Base-by-base conservation (phyloP, 2,329 filamentous ascomycete species). In the Byssoonygena ceratinophila region DNA sequence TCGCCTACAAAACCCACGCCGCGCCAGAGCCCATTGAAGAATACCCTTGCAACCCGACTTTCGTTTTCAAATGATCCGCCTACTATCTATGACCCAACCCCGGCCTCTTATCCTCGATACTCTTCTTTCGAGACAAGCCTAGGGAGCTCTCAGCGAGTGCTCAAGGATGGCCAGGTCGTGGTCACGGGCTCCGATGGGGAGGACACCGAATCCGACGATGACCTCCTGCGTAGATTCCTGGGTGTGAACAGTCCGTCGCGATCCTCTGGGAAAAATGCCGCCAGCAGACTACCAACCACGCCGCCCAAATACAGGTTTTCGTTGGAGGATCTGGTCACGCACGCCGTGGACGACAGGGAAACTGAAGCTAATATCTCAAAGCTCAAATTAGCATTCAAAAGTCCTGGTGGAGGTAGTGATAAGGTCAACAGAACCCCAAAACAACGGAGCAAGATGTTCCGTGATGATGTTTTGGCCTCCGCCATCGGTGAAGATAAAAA, bases 181-280 rank as follows among this genome's bases (percentile, higher is more conserved):
- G 72, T 90, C 37, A 76, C 75, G 43, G 82, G 79, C 51, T 89
- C 86, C 0, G 86, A 90, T 61, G 83, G 84, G 8, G 84, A 85
- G n/a, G 77, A 77, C 16, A 76, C 76, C 25, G 75, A 78, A 46
- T 83, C 77, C 25, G 72, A 83, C 12, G 74, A 77, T 4, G 73
- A 77, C 40, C 64, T 83, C 1, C 61, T 77, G 14, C 59, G 61
- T 18, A 60, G 55, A 32, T 62, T 65, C 20, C 53, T 58, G 12
- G 54, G 57, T 27, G 55, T 57, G 39, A 51, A 52, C 7, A 36
- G 49, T 27, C 43, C 16, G 3, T 52, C 54, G 27, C 47, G 55
- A 3, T 8, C 48, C 14, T n/a, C 41, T 11, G 7, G 7, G 16
- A n/a, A 53, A 44, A 59, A 41, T 51, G 59, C 58, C 62, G 12